Evolutionary conservation across 352 stramenopile species (phyloP), one percentile per base, ranked within the genome.

Genomic region (Globisporangium mamillatum): DNA sequence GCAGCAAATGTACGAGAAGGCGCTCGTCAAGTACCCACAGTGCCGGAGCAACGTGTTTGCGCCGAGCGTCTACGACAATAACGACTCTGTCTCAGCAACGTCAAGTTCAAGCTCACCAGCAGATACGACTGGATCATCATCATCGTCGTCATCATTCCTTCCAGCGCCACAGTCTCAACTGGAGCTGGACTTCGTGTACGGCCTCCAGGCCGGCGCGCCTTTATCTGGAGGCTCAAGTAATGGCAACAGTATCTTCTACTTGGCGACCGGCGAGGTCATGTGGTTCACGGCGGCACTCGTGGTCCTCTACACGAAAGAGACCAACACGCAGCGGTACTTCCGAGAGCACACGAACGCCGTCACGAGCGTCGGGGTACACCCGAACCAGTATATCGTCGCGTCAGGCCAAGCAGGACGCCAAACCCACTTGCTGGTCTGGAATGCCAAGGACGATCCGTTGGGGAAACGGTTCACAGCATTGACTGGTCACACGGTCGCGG

Each of bases 21-120:
- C 84, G 18, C 54, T 90, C 29, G 76, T 89, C 27, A 75, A 75
- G 53, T 91, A 87, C 68, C 81, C 84, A 4, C 82, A 91, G 55
- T 91, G 84, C 41, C 70, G 84, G 63, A 90, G 81, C 66, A 89
- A 88, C 52, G 65, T 92, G 2, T 91, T 91, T 34, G 78, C 74
- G 1, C 84, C 84, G 1, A 89, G 81, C 61, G 36, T 71, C 0
- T 91, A 83, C 55, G 80, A 92, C 58, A 41, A 41, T 41, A 67
- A 46, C n/a, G 52, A 50, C n/a, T 8, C 18, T n/a, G 22, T 46
- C 3, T 27, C 41, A 32, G 20, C 25, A 3, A 32, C 36, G 10
- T 5, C 27, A 48, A 16, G 29, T 7, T 32, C 41, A 16, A 62
- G 34, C 38, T 46, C 56, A 46, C 9, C 36, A 29, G 25, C 12